These are phyloP conservation scores for Nakazawaea ernobii DNA, from an alignment of 805 yeast species.

Conservation along the genomic window DNA sequence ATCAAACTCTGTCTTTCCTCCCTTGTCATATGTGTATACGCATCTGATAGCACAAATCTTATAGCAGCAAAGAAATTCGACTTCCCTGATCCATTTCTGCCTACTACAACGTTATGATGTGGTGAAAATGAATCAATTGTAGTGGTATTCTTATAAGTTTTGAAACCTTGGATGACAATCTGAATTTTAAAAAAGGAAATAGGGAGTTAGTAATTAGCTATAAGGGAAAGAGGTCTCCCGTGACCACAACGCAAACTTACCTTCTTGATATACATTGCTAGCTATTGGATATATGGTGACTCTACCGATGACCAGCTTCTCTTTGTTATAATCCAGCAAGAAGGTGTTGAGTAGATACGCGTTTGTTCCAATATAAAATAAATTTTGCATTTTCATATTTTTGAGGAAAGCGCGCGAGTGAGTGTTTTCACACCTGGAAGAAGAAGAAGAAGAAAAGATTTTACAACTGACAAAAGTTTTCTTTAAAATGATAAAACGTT, in stretches of 20 bases:
- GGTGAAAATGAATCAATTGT: constrained; percentile 74
- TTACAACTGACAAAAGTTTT: too few relatives aligned
- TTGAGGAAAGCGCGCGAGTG: too few relatives aligned
- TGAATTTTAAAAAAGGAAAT: constrained; percentile 13
- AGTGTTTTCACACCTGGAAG: too few relatives aligned
- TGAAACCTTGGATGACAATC: constrained; percentile 86
- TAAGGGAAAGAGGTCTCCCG: too few relatives aligned
- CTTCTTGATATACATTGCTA: constrained; percentile 20
- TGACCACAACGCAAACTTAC: constrained; percentile 16
- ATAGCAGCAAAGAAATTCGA: constrained; percentile 94
- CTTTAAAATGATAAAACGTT: too few relatives aligned
- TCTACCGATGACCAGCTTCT: too few relatives aligned
- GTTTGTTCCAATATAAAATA: too few relatives aligned
- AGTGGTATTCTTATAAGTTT: constrained; percentile 83
- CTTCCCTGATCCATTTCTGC: constrained; percentile 95
- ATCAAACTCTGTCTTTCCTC: constrained; percentile 84
- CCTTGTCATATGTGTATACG: constrained; percentile 74
- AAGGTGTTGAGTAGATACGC: too few relatives aligned
- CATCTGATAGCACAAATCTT: constrained; percentile 86
- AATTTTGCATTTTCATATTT: too few relatives aligned
- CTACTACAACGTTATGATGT: constrained; percentile 80
- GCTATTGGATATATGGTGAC: neutral
- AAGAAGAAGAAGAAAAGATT: too few relatives aligned
- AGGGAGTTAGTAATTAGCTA: too few relatives aligned
- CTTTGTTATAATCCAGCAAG: too few relatives aligned